Evolutionary conservation across 2,329 filamentous ascomycete species (phyloP).

Genomic region (Colletotrichum sp.): DNA sequence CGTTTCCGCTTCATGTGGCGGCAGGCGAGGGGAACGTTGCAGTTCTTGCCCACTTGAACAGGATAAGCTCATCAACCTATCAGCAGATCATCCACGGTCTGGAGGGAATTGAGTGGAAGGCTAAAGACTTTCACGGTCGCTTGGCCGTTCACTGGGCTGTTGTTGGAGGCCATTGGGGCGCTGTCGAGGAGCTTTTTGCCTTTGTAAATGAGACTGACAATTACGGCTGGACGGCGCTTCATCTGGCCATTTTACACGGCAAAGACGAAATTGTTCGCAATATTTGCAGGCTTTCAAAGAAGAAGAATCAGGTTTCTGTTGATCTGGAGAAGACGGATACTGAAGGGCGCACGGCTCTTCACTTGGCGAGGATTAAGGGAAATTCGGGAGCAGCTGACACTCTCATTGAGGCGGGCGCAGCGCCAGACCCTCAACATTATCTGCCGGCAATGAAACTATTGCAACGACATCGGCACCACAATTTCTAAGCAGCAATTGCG

Average conservation of each 20-base stretch:
- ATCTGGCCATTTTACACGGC: neutral
- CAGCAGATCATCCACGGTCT: neutral
- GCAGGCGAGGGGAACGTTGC: neutral
- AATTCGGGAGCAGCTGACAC: neutral
- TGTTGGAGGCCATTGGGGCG: neutral
- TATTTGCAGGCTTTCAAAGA: neutral
- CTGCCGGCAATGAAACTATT: neutral
- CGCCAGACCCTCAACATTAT: neutral
- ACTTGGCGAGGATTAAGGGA: neutral
- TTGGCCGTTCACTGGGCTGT: neutral
- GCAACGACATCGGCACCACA: neutral
- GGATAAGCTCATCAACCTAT: neutral
- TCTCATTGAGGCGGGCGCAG: neutral
- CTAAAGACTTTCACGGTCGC: neutral
- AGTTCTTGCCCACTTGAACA: neutral
- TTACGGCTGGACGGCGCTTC: neutral
- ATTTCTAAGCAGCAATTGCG: neutral
- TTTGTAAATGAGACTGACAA: neutral
- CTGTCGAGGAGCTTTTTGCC: neutral
- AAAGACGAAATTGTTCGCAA: neutral
- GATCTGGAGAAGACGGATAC: neutral
- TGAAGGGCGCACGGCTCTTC: neutral
- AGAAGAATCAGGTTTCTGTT: fast-evolving
- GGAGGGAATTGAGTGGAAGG: neutral
- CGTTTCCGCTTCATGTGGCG: neutral